Evolutionary conservation across 176 grass and related monocot species (phyloP).

Genomic region (Phoenix roebelenii): DNA sequence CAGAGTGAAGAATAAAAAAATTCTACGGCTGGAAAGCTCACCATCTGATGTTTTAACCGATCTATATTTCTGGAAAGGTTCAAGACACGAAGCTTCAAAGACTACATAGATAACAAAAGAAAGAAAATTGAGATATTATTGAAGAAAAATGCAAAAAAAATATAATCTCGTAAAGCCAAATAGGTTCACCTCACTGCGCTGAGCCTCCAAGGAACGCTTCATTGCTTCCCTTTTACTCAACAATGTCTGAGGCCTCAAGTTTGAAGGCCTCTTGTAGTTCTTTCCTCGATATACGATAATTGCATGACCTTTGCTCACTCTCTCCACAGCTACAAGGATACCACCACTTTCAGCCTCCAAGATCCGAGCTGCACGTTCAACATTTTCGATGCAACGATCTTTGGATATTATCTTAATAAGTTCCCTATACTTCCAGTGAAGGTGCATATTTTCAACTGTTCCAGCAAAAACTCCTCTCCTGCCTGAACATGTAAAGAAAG

Average conservation of each 20-base stretch:
- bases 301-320: conserved; percentile 79
- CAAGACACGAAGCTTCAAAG: conserved; percentile 88
- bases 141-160: neutral
- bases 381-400: conserved; percentile 52
- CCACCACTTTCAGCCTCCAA: conserved; percentile 87
- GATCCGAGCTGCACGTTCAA: conserved; percentile 47
- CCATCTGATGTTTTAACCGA: conserved; percentile 53
- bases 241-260: conserved; percentile 62
- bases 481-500: conserved; percentile 40
- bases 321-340: conserved; percentile 83
- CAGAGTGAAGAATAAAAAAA: conserved; percentile 2
- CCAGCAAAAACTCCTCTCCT: conserved; percentile 92
- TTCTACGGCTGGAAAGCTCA: conserved; percentile 21
- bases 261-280: conserved; percentile 78
- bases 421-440: conserved; percentile 93
- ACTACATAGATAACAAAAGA: conserved; percentile 36
- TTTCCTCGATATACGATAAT: conserved; percentile 89
- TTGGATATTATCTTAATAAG: conserved; percentile 91
- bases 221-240: conserved; percentile 69
- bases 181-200: conserved; percentile 57
- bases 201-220: conserved; percentile 61
- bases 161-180: neutral
- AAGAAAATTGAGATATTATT: neutral
- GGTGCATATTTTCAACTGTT: conserved; percentile 93
- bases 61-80: conserved; percentile 72